Base-by-base conservation (phyloP, 1,139 yeast genomes). In the Debaryomyces singareniensis region DNA sequence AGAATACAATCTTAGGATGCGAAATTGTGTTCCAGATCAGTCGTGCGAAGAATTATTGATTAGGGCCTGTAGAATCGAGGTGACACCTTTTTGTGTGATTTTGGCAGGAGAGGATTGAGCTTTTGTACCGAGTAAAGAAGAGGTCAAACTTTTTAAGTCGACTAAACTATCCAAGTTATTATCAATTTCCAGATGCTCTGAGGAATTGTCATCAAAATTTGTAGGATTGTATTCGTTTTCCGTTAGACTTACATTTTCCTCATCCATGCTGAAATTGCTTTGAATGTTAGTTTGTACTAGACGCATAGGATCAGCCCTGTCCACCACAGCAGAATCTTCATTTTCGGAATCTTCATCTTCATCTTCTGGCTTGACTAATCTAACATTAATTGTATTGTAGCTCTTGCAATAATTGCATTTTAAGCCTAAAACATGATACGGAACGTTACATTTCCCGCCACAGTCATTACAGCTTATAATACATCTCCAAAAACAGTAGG, bases 391-490 rank as follows among this genome's bases (percentile, higher is more conserved):
- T 1, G 96, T 87, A 53, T 87, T 87, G 54, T 85, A 87, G 46
- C 95, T 82, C 39, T 73, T 71, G 55, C 96, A 87, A 50, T 81
- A 86, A 39, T 76, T 80, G 55, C 97, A 89, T 51, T 82, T 83
- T 38, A 86, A 65, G 1, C 97, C 97, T 42, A 89, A 55, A 30
- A 87, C 79, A 55, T 89, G 96, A 54, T 83, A 89, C 5, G 72
- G 59, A 13, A 81, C 81, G 38, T 78, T 75, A 20, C 87, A 75
- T 53, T 82, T 82, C 11, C 94, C 93, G 36, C 78, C 78, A 54
- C 97, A 89, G 55, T 89, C 97, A 52, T 85, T 83, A 56, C 97
- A 89, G 35, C 79, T 71, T 7, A 87, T 69, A 27, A 83, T 72
- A 42, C 91, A 79, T 33, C 77, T 61, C 95, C 96, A 86, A 32